Evolutionary conservation across 116 monocot genomes (phyloP), one percentile per base, ranked within the genome.

Genomic region (Papilionanthe hybrid): DNA sequence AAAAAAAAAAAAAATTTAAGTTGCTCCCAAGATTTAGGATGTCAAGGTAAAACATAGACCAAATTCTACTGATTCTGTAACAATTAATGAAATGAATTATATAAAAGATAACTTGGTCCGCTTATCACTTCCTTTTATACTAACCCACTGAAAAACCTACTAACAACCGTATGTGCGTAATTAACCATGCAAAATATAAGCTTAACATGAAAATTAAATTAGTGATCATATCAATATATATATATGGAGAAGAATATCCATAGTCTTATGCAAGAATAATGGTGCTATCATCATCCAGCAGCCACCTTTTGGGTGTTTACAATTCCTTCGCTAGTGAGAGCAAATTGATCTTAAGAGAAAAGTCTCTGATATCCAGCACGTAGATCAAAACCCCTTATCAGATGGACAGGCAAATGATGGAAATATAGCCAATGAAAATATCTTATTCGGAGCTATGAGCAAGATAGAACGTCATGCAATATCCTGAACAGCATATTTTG

Each of bases 31-130:
- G 88, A 86, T 88, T 89, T 94, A 89, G 92, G 88, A 68, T 88
- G 86, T 82, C 85, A 87, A 93, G 88, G 92, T n/a, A 85, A 92
- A 85, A 81, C 90, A 78, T 93, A 91, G 88, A 81, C 93, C 92
- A 83, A 90, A 90, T 91, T 73, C 20, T 73, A 88, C 79, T 88
- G 94, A 91, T 90, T 87, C 87, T 94, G 83, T 90, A 75, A 90
- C 88, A 83, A 87, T 94, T 91, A 91, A 81, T 90, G 87, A 91
- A 94, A 92, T 91, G 88, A 91, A 91, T 90, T 83, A 90, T 87
- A 82, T 90, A 86, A 92, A 93, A 82, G 93, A 93, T 94, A 91
- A 94, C 87, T 91, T 94, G 37, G 73, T 94, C 88, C 94, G 91
- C 88, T 93, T 85, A 91, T 85, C 87, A 94, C 88, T 89, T 97